A percentile compares a stretch with the other conserved stretches of the same genome.
Evolutionary conservation across 306 rosid species (phyloP).

Genomic region (Cicer chorassanicum): DNA sequence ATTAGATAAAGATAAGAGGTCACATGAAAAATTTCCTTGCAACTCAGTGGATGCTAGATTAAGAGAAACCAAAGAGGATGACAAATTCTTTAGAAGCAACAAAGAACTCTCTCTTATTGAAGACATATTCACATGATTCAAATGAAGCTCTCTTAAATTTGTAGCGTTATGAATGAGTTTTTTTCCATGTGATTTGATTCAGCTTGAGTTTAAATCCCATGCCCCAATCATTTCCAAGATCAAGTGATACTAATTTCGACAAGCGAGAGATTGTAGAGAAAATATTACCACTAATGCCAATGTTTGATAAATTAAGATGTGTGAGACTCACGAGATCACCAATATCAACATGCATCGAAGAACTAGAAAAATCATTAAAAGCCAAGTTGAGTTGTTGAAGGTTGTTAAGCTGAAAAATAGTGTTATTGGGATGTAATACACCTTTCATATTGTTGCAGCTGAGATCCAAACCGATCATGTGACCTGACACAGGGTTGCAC

Average conservation of each 20-base stretch:
- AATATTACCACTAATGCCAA: neutral
- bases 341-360: neutral
- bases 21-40: neutral
- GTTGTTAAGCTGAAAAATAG: neutral
- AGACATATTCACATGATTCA: too few species aligned
- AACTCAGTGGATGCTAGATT: accelerated
- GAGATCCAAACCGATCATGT: neutral
- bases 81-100: neutral
- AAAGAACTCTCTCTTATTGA: neutral
- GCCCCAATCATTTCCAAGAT: neutral
- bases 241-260: neutral
- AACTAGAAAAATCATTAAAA: too few species aligned
- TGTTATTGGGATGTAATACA: neutral
- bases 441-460: neutral
- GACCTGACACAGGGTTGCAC: neutral
- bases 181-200: too few species aligned
- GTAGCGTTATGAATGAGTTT: too few species aligned
- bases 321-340: neutral
- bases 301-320: neutral
- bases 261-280: neutral
- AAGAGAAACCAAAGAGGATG: neutral
- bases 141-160: too few species aligned
- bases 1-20: neutral
- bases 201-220: too few species aligned
- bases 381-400: neutral